Percentiles rank a stretch among this genome's conserved stretches.
These are phyloP conservation scores for Discostella stelligeroides DNA, from an alignment of 108 stramenopile species.

Conservation along the genomic window DNA sequence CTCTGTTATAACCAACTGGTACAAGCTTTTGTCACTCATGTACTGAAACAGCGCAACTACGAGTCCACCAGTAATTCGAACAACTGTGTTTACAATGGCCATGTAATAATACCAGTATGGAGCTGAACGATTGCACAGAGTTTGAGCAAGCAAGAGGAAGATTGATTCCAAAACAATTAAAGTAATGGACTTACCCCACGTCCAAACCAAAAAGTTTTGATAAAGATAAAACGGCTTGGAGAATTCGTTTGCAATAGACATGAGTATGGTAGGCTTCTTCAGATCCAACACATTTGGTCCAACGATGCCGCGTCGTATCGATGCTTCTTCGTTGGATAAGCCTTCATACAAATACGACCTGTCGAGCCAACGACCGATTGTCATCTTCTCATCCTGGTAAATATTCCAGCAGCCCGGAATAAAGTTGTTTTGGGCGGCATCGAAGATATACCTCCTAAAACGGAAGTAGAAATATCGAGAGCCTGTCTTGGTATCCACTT, in stretches of 20 bases:
- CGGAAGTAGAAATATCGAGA: constrained; percentile 51
- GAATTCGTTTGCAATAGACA: constrained; percentile 53
- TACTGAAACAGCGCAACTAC: constrained; percentile 57
- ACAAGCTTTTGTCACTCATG: constrained; percentile 49
- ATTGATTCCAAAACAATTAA: background rate
- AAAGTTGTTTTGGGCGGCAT: constrained; percentile 21
- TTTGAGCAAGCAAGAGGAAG: background rate
- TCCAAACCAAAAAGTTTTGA: constrained; percentile 72
- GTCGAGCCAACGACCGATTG: constrained; percentile 39
- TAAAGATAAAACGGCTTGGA: constrained; percentile 67
- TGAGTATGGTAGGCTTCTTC: constrained; percentile 49
- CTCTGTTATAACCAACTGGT: constrained; percentile 46
- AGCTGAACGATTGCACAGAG: background rate
- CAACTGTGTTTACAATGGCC: constrained; percentile 48
- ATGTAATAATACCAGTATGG: constrained; percentile 63
- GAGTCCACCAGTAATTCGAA: constrained; percentile 54
- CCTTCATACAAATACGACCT: constrained; percentile 31
- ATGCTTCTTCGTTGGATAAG: constrained; percentile 45
- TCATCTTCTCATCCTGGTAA: constrained; percentile 11
- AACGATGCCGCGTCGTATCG: constrained; percentile 32
- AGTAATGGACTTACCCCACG: constrained; percentile 30
- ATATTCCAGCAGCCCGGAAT: constrained; percentile 39
- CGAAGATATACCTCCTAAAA: constrained; percentile 52
- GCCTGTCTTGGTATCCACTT: constrained; percentile 36
- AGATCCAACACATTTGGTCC: constrained; percentile 59